Evolutionary conservation across 768 basidiomycete genomes (phyloP).

Genomic region (Hypholoma sublateritium): DNA sequence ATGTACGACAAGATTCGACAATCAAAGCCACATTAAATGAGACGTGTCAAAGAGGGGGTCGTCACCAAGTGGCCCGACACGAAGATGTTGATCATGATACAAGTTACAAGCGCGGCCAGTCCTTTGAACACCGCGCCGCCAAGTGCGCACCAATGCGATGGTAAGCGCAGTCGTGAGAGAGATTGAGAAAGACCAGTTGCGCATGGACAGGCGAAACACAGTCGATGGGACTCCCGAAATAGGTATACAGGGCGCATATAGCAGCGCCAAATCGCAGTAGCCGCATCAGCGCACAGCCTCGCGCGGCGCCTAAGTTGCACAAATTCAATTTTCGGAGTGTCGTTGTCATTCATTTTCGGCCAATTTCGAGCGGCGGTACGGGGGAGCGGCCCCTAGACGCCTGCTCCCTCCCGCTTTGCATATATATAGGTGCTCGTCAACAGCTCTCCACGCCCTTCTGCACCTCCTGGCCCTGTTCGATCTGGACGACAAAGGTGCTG

Average conservation of each 20-base stretch:
- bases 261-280: too few species aligned
- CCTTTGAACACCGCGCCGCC: neutral
- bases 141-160: neutral
- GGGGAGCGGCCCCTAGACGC: neutral
- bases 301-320: too few species aligned
- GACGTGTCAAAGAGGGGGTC: neutral
- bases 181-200: too few species aligned
- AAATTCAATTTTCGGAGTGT: too few species aligned
- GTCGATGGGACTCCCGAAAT: too few species aligned
- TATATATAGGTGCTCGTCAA: neutral
- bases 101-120: neutral
- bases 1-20: neutral
- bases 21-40: neutral
- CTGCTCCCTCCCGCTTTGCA: neutral
- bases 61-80: neutral
- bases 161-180: neutral
- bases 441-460: neutral
- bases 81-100: neutral
- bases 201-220: too few species aligned
- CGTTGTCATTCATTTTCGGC: neutral
- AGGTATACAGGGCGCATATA: too few species aligned
- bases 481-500: neutral
- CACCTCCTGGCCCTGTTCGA: neutral
- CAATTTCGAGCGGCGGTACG: neutral
- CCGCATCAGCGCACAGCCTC: too few species aligned